Conservation (phyloP, 1,139 yeast genomes). For the Blastobotrys apis region DNA sequence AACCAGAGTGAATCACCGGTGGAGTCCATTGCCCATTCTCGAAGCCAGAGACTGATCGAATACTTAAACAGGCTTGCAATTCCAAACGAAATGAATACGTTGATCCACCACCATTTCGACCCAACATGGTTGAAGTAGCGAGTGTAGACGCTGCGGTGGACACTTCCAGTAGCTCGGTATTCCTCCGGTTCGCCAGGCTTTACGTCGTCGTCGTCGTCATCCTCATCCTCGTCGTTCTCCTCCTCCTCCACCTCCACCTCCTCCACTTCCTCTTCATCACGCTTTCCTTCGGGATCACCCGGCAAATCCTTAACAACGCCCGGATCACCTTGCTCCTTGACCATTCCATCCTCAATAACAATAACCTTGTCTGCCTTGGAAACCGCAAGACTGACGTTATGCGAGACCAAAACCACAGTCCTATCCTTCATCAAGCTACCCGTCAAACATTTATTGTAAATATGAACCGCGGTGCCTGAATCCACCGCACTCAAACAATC, state of each 20-base stretch:
- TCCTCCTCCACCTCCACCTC: neutral
- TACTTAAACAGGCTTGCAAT: slow-evolving; percentile 58
- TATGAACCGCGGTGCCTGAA: slow-evolving; percentile 81
- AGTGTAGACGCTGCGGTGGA: slow-evolving; percentile 61
- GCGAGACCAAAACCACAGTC: slow-evolving; percentile 88
- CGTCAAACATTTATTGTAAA: slow-evolving; percentile 81
- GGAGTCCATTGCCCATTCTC: slow-evolving; percentile 58
- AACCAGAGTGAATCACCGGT: slow-evolving; percentile 45
- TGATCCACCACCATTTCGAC: slow-evolving; percentile 44
- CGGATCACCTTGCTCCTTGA: slow-evolving; percentile 78
- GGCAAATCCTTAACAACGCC: slow-evolving; percentile 43
- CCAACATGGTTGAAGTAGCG: slow-evolving; percentile 71
- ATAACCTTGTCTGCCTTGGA: slow-evolving; percentile 70
- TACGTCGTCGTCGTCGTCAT: slow-evolving; percentile 55
- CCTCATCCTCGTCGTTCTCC: no score
- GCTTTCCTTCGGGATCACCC: neutral
- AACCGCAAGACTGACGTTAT: slow-evolving; percentile 86
- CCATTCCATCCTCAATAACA: slow-evolving; percentile 77
- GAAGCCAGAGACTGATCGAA: slow-evolving; percentile 78
- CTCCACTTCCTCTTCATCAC: neutral
- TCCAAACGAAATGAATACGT: slow-evolving; percentile 45
- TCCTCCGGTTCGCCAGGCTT: slow-evolving; percentile 92
- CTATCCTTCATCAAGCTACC: slow-evolving; percentile 82
- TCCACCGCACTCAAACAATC: slow-evolving; percentile 97
- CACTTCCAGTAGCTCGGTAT: slow-evolving; percentile 77